Conservation (phyloP, 73 alveolate genomes). For the Stentor roeselii region DNA sequence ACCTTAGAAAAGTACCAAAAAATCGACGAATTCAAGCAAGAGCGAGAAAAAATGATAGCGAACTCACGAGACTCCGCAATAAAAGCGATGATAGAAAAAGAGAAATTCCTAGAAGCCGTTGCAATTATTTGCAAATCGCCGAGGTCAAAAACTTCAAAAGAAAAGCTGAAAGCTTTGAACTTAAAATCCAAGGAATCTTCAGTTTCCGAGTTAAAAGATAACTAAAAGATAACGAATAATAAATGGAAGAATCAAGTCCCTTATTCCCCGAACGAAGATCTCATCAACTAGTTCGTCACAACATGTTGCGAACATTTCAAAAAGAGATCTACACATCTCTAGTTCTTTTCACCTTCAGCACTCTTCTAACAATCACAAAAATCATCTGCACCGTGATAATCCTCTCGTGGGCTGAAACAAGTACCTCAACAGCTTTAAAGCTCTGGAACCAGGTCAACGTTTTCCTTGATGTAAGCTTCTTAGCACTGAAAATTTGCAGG, state of each 20-base stretch:
- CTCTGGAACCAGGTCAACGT: too few species aligned
- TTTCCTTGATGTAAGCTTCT: neutral
- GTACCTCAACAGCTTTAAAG: too few species aligned
- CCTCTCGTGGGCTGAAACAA: too few species aligned
- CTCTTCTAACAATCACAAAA: too few species aligned
- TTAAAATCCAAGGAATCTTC: neutral
- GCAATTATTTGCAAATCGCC: slow-evolving; percentile 13
- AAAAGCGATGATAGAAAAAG: slow-evolving; percentile 22
- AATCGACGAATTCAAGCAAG: neutral
- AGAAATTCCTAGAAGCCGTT: slow-evolving; percentile 7
- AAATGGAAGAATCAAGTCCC: too few species aligned
- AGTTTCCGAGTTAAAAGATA: neutral
- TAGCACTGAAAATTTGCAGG: neutral
- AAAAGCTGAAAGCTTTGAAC: neutral
- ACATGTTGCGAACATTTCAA: too few species aligned
- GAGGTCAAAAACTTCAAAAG: slow-evolving; percentile 15
- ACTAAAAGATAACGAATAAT: neutral
- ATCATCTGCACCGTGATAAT: too few species aligned
- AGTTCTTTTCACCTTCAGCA: too few species aligned
- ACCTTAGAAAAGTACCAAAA: neutral
- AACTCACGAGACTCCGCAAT: slow-evolving; percentile 3
- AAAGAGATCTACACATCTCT: too few species aligned
- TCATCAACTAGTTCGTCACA: too few species aligned
- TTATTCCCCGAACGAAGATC: too few species aligned
- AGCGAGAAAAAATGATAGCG: neutral